Percentiles rank a stretch among this genome's conserved stretches.
Conservation (phyloP, 2,329 filamentous ascomycete species). For the Aspergillus quadricinctus region DNA sequence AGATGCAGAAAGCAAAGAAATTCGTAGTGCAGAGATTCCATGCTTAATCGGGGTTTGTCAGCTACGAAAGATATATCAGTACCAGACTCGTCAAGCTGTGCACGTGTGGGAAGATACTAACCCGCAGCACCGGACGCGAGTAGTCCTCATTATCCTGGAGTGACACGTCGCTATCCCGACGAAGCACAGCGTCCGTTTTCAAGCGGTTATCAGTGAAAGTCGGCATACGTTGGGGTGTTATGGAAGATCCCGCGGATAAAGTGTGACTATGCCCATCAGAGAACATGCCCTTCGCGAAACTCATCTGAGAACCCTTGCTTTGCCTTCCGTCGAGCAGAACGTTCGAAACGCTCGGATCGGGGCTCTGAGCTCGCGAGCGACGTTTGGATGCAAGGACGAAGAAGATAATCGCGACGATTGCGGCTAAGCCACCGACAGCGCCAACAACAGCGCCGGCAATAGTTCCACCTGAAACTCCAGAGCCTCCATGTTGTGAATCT, state of each 20-base stretch:
- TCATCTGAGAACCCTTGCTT: constrained; percentile 35
- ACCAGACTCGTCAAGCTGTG: not conserved
- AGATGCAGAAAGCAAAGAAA: constrained; percentile 12
- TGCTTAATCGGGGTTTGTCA: constrained; percentile 34
- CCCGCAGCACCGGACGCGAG: constrained; percentile 42
- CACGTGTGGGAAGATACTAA: constrained; percentile 19
- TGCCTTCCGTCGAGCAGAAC: constrained; percentile 26
- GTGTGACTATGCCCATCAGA: constrained; percentile 24
- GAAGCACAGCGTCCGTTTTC: constrained; percentile 39
- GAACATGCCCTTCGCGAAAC: constrained; percentile 30
- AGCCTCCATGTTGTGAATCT: constrained; percentile 12
- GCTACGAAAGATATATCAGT: constrained; percentile 21
- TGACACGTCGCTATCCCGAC: constrained; percentile 42
- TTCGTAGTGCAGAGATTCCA: constrained; percentile 4
- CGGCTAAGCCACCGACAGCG: constrained; percentile 34
- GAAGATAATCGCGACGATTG: constrained; percentile 35
- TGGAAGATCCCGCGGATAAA: constrained; percentile 20
- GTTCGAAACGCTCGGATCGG: constrained; percentile 27
- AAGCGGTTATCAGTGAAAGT: constrained; percentile 43
- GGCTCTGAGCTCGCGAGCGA: constrained; percentile 27
- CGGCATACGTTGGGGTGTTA: constrained; percentile 19
- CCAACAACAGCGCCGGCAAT: constrained; percentile 45
- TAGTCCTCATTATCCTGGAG: constrained; percentile 48
- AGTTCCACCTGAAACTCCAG: constrained; percentile 35
- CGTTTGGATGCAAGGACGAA: constrained; percentile 37